Evolutionary conservation across 768 basidiomycete species (phyloP).

Genomic region (Suillus brevipes): DNA sequence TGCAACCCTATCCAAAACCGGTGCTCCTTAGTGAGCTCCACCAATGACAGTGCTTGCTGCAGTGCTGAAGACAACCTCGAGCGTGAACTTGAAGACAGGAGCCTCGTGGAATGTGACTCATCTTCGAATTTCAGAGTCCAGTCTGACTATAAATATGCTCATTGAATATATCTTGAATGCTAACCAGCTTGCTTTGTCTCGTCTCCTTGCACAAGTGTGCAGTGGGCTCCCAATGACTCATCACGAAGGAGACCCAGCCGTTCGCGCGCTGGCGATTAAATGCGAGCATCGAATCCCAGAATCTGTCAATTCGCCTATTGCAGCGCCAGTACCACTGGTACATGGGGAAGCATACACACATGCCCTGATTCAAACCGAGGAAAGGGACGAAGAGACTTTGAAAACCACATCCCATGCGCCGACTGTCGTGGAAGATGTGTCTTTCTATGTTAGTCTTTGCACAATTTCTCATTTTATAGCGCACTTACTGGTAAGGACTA

Average conservation of each 20-base stretch:
- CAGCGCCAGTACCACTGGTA: not conserved
- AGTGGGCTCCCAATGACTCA: not conserved
- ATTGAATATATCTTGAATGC: not conserved
- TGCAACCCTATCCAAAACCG: not conserved
- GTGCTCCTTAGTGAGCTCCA: not conserved
- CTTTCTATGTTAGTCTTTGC: constrained; percentile 15
- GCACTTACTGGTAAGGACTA: constrained; percentile 17
- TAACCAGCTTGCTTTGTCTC: not conserved
- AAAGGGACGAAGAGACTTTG: not conserved
- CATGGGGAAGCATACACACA: not conserved
- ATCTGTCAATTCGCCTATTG: not conserved
- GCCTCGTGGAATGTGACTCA: not conserved
- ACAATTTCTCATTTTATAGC: not conserved
- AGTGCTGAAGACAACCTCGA: not conserved
- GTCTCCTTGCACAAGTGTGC: not conserved
- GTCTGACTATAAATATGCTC: not conserved
- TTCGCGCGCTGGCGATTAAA: not conserved
- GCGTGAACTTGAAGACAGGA: not conserved
- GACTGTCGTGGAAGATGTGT: constrained; percentile 3
- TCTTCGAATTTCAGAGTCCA: not conserved
- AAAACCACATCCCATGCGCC: not conserved
- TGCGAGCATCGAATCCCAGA: not conserved
- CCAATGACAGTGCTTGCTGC: not conserved
- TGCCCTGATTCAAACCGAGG: too few species aligned
- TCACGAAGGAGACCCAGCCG: not conserved